A percentile compares a stretch with the other conserved stretches of the same genome.
phyloP scores from a whole-genome alignment of 768 basidiomycete genomes.

The Porphyrellus cyaneotinctus region DNA sequence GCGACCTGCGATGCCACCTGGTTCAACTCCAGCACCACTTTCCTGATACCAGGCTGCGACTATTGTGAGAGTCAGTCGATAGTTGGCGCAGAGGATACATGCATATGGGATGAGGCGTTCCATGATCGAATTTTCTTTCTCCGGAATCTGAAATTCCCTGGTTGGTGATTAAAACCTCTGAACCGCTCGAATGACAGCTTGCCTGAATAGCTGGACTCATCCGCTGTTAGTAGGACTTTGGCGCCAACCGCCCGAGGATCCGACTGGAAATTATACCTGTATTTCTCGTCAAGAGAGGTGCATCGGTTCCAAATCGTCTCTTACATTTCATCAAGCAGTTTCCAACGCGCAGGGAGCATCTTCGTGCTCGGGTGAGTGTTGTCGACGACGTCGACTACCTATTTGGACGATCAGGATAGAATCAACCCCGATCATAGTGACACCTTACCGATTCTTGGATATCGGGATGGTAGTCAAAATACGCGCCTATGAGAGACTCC shows the following conservation, averaged over 20 bases:
- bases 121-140: slow-evolving; percentile 53
- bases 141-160: slow-evolving; percentile 18
- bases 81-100: slow-evolving; percentile 12
- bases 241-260: slow-evolving; percentile 67
- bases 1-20: slow-evolving; percentile 51
- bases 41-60: slow-evolving; percentile 79
- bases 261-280: slow-evolving; percentile 67
- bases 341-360: slow-evolving; percentile 50
- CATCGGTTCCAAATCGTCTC: slow-evolving; percentile 8
- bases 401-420: background rate
- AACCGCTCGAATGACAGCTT: slow-evolving; percentile 17
- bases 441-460: slow-evolving; percentile 58
- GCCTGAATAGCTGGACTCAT: slow-evolving; percentile 64
- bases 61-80: background rate
- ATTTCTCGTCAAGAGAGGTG: slow-evolving; percentile 9
- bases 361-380: slow-evolving; percentile 58
- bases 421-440: background rate
- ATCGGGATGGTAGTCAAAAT: slow-evolving; percentile 67
- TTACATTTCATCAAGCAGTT: slow-evolving; percentile 58
- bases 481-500: slow-evolving; percentile 41
- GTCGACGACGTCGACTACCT: slow-evolving; percentile 60
- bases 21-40: slow-evolving; percentile 60
- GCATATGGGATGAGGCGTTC: slow-evolving; percentile 77
- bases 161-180: background rate
- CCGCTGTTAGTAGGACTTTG: slow-evolving; percentile 55